Evolutionary conservation across 768 basidiomycete genomes (phyloP).

Genomic region (Amanita molliuscula): DNA sequence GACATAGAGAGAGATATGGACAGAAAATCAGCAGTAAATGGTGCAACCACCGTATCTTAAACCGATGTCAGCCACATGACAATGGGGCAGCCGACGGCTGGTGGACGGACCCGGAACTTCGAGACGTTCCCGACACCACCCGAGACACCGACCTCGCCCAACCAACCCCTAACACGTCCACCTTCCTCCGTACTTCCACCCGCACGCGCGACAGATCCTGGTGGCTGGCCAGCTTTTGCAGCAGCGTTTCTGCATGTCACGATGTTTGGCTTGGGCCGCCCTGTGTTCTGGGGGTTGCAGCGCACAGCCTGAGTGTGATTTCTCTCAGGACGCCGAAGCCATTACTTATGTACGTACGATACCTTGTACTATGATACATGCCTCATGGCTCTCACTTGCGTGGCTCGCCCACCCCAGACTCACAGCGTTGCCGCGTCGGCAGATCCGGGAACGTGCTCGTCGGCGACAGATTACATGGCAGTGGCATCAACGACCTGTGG

Average conservation of each 20-base stretch:
- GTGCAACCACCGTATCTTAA: conserved; percentile 63
- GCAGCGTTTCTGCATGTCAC: conserved; percentile 46
- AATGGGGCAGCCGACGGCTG: conserved; percentile 8
- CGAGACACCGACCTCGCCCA: conserved; percentile 71
- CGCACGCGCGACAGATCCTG: conserved; percentile 65
- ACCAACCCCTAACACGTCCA: conserved; percentile 60
- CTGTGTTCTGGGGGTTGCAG: conserved; percentile 45
- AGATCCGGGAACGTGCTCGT: not conserved
- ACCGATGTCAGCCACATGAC: not conserved
- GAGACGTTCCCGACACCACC: conserved; percentile 61
- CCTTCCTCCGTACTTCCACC: conserved; percentile 71
- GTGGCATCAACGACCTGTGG: not conserved
- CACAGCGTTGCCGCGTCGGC: not conserved
- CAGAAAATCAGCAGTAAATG: conserved; percentile 72
- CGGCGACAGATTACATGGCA: not conserved
- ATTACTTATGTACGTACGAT: not conserved
- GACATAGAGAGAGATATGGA: conserved; percentile 72
- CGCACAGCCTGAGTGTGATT: not conserved
- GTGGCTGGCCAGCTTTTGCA: conserved; percentile 63
- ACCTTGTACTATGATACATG: not conserved
- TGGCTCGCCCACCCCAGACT: not conserved
- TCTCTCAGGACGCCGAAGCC: conserved; percentile 1
- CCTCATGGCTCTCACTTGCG: not conserved
- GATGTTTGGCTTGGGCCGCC: conserved; percentile 34
- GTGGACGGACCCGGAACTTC: conserved; percentile 44